Base-by-base conservation (phyloP, 2,329 filamentous ascomycete species). In the Phaeomoniella chlamydospora region DNA sequence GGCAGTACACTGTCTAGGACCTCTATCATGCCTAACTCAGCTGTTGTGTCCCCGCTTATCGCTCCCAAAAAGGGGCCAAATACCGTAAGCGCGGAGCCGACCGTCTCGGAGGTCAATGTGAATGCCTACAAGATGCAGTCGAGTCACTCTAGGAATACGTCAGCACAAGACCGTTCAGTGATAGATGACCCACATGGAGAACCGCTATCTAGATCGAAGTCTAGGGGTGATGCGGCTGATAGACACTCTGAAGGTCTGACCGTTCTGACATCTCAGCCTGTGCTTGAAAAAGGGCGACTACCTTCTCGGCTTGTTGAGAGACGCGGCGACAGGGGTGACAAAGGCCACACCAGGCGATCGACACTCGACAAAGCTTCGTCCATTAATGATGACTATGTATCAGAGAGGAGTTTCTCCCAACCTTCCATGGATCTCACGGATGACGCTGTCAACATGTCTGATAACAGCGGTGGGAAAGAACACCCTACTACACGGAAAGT, bases 101-200 rank as follows among this genome's bases (percentile, higher is more conserved):
- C 50, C 46, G 56, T 56, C 48, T 67, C 41, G 56, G 74, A 62
- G 42, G 37, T 61, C 12, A 54, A 60, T 41, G 57, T 60, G 32
- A 60, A 56, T 41, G 55, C 54, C 22, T 14, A 15, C 33, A 36
- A 6, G n/a, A 26, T 26, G n/a, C 22, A 26, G 22, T n/a, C 6
- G 22, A n/a, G 36, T 19, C 31, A 16, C n/a, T 26, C 22, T 6
- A 26, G 22, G n/a, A 26, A 26, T n/a, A n/a, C n/a, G 6, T 26
- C 22, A 6, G 22, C 22, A 9, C 22, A 26, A 26, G 22, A 26
- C 9, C 22, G 22, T 9, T 6, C 9, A 9, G 9, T n/a, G 22
- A 6, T n/a, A 26, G 22, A 26, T 26, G 22, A 26, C n/a, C n/a
- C n/a, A n/a, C n/a, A n/a, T n/a, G n/a, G n/a, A n/a, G n/a, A n/a